phyloP scores from a whole-genome alignment of 169 alveolate species.

The Babesia ovata region DNA sequence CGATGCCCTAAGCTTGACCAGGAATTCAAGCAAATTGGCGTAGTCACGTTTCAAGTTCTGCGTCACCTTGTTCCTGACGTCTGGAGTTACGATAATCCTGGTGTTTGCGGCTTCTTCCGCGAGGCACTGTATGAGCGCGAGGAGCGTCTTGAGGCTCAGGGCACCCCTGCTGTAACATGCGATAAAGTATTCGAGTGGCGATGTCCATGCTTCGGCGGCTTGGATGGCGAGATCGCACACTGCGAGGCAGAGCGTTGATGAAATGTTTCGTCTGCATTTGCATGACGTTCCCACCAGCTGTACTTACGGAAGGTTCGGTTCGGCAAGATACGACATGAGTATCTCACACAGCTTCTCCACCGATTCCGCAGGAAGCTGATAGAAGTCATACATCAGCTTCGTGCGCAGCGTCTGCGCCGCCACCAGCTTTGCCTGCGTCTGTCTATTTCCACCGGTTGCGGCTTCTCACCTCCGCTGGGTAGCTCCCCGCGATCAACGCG shows the following conservation, averaged over 20 bases:
- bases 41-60: slow-evolving; percentile 32
- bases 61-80: slow-evolving; percentile 5
- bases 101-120: slow-evolving; percentile 54
- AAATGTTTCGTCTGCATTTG: slow-evolving; percentile 14
- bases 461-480: slow-evolving; percentile 39
- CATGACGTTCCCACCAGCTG: neutral
- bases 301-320: slow-evolving; percentile 43
- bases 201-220: slow-evolving; percentile 44
- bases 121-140: slow-evolving; percentile 27
- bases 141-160: slow-evolving; percentile 26
- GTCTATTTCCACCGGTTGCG: neutral
- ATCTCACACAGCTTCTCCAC: slow-evolving; percentile 42
- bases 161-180: slow-evolving; percentile 32
- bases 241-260: slow-evolving; percentile 48
- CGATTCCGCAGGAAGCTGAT: slow-evolving; percentile 48
- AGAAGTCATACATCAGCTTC: slow-evolving; percentile 59
- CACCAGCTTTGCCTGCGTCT: slow-evolving; percentile 54
- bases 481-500: slow-evolving; percentile 29
- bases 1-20: slow-evolving; percentile 22
- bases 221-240: slow-evolving; percentile 61
- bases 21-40: slow-evolving; percentile 26
- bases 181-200: slow-evolving; percentile 56
- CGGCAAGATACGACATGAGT: slow-evolving; percentile 32
- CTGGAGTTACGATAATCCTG: slow-evolving; percentile 32
- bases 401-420: slow-evolving; percentile 66